phyloP scores from a whole-genome alignment of 129 eudicot genomes.

The Tagetes patula region DNA sequence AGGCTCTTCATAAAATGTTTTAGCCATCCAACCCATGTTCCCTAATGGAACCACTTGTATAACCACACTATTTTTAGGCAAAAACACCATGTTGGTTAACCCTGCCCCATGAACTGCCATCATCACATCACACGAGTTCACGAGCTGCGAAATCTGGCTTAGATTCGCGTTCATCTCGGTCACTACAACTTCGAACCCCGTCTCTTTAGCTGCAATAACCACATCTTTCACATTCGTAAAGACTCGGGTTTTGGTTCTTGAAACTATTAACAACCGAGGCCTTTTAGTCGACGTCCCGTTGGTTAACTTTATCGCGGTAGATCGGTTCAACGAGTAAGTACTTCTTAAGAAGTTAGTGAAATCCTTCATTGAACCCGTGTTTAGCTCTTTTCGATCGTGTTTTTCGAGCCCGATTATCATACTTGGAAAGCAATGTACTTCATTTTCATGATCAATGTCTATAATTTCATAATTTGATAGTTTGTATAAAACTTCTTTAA shows the following conservation, averaged over 20 bases:
- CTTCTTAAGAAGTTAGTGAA: conserved; percentile 50
- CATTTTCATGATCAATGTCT: conserved; percentile 47
- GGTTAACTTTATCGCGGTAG: conserved; percentile 18
- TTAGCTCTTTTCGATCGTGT: conserved; percentile 38
- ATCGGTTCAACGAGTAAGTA: conserved; percentile 52
- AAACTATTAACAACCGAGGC: conserved; percentile 60
- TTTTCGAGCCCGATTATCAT: conserved; percentile 59
- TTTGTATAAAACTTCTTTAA: conserved; percentile 33
- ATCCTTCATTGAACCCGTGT: conserved; percentile 40
- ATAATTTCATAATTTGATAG: conserved; percentile 58
- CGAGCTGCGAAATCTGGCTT: conserved; percentile 34
- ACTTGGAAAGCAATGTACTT: conserved; percentile 63
- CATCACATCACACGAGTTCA: conserved; percentile 78
- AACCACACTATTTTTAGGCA: conserved; percentile 64
- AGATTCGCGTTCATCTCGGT: conserved; percentile 37
- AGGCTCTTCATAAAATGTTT: conserved; percentile 41
- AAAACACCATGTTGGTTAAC: conserved; percentile 64
- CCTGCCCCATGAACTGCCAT: conserved; percentile 97
- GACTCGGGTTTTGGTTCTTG: conserved; percentile 43
- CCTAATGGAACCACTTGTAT: conserved; percentile 70
- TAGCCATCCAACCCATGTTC: conserved; percentile 46
- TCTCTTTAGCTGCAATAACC: conserved; percentile 37
- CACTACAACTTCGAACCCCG: conserved; percentile 50
- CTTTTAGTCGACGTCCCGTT: conserved; percentile 21
- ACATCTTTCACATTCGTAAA: conserved; percentile 44